Base-by-base conservation (phyloP, 768 basidiomycete genomes). In the Auriscalpium orientale region DNA sequence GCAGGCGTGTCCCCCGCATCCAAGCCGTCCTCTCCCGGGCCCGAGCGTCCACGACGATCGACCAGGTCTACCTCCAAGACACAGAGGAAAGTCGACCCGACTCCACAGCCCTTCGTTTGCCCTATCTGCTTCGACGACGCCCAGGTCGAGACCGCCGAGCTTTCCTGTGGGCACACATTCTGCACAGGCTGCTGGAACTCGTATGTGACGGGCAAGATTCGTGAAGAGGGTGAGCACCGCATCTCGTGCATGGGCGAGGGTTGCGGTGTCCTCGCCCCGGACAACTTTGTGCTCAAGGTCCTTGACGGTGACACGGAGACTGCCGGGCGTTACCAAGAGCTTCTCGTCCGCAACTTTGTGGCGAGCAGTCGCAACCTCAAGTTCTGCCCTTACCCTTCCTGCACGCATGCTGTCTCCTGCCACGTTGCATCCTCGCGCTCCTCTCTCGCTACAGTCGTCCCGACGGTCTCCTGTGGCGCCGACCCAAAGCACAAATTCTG, bases 371-470 rank as follows among this genome's bases (percentile, higher is more conserved):
- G 83, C 34, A 83, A 81, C 54, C 79, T 98, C 66, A 88, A 91
- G 70, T 99, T 90, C 77, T 99, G 97, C 68, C 97, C 97, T 3
- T 93, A 91, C 63, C 95, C 95, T 0, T 82, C 84, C 40, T 99
- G 97, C 78, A 88, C 92, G 40, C 85, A 91, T 69, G 94, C 95
- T n/a, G 86, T 98, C 47, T 87, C 89, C 43, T 98, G 95, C 72
- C 79, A 85, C 9, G 69, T 85, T n/a, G 91, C 90, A 0, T 80
- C 92, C 1, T 79, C 83, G 46, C 88, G 87, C 68, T 76, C 80
- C 2, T 79, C 87, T 55, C 76, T 97, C 35, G 79, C 85, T 53
- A 83, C 81, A 2, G 72, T 92, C 53, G 92, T 98, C 2, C 97
- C 97, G 1, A 95, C 83, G 34, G 95, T 98, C 9, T 79, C 79